A percentile compares a stretch with the other conserved stretches of the same genome.
phyloP scores from a whole-genome alignment of 2,329 filamentous ascomycete genomes.

The Apiospora arundinis region DNA sequence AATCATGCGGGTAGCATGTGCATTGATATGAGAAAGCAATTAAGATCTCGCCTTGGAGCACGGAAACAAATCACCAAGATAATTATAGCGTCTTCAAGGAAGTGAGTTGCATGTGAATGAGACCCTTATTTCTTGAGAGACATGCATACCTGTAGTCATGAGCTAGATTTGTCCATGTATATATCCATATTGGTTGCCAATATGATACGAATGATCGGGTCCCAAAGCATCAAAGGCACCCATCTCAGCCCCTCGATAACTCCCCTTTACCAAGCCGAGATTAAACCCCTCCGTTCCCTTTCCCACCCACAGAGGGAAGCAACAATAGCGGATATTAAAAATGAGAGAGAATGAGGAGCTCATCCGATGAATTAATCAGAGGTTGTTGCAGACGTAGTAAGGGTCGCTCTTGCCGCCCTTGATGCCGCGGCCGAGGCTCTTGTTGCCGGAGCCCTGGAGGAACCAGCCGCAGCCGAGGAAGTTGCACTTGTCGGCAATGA shows the following conservation, averaged over 20 bases:
- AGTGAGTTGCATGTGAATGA: background rate
- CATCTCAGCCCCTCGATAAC: background rate
- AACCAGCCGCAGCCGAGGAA: slow-evolving; percentile 9
- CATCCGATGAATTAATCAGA: too few species aligned
- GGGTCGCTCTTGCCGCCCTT: background rate
- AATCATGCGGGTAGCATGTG: background rate
- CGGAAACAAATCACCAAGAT: too few species aligned
- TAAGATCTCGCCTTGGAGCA: too few species aligned
- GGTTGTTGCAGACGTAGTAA: background rate
- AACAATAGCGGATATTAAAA: too few species aligned
- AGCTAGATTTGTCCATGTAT: background rate
- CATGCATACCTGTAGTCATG: background rate
- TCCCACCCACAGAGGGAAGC: too few species aligned
- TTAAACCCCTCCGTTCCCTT: too few species aligned
- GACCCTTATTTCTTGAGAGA: background rate
- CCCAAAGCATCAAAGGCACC: background rate
- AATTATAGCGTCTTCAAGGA: too few species aligned
- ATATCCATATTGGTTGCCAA: background rate
- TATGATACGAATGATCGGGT: background rate
- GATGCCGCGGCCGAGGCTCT: slow-evolving; percentile 5
- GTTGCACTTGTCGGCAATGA: background rate
- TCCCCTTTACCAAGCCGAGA: too few species aligned
- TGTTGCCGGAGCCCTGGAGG: slow-evolving; percentile 10
- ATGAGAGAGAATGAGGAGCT: too few species aligned
- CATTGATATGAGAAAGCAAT: too few species aligned